Percentiles rank a stretch among this genome's conserved stretches.
phyloP scores from a whole-genome alignment of 2,329 filamentous ascomycete species.

The Fusarium begoniae region DNA sequence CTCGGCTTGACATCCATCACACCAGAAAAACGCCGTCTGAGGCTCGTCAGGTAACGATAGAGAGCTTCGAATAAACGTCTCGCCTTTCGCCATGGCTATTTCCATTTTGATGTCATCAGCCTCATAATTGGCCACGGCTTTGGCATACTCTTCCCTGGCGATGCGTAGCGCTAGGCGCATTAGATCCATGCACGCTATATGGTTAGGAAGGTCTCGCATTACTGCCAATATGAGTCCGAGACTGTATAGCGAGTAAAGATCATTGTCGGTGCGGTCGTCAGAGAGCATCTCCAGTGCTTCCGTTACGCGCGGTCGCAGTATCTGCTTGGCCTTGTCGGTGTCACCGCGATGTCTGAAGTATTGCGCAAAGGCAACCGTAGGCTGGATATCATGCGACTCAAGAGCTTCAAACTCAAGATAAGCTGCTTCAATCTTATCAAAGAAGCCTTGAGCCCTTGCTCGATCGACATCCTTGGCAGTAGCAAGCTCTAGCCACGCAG shows the following conservation, averaged over 20 bases:
- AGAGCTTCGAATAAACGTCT: background rate
- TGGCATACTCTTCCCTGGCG: background rate
- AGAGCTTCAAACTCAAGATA: background rate
- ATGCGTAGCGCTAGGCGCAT: background rate
- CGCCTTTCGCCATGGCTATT: background rate
- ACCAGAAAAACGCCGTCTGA: fast-evolving
- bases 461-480: background rate
- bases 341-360: background rate
- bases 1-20: background rate
- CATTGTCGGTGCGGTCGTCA: background rate
- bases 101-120: background rate
- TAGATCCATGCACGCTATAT: background rate
- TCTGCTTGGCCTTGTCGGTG: background rate
- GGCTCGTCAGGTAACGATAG: background rate
- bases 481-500: background rate
- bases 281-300: slow-evolving; percentile 2
- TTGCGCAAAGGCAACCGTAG: background rate
- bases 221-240: background rate
- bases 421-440: background rate
- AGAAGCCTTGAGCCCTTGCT: background rate
- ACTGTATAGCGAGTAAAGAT: background rate
- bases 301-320: background rate
- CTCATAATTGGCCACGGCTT: background rate
- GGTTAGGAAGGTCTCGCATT: background rate
- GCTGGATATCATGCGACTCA: background rate